Conservation (phyloP, 2,329 filamentous ascomycete genomes). For the Elsinoe batatas region DNA sequence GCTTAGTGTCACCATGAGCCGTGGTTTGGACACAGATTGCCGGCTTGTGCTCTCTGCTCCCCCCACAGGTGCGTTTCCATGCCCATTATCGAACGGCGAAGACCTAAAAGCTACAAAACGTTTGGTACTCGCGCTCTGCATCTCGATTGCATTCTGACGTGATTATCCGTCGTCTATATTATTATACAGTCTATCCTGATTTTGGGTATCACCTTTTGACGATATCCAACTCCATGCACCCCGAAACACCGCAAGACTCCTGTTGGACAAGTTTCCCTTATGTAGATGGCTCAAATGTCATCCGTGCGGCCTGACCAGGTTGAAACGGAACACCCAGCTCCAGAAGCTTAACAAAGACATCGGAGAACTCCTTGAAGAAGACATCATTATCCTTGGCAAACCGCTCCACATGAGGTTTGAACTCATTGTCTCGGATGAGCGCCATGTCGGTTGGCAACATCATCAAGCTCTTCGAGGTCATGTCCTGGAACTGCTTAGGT, state of each 20-base stretch:
- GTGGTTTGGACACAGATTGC: conserved; percentile 1
- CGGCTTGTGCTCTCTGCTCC: background rate
- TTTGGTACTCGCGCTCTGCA: conserved; percentile 4
- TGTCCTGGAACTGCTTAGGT: conserved; percentile 83
- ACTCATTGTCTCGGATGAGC: conserved; percentile 77
- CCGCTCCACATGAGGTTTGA: conserved; percentile 68
- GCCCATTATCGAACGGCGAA: conserved; percentile 14
- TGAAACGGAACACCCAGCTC: conserved; percentile 89
- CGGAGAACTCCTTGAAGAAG: conserved; percentile 90
- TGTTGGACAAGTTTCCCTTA: conserved; percentile 14
- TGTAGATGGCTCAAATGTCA: conserved; percentile 37
- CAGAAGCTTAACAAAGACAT: conserved; percentile 71
- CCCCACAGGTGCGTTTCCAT: conserved; percentile 9
- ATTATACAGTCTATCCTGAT: background rate
- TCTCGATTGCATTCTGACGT: background rate
- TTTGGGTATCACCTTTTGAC: background rate
- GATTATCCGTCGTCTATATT: background rate
- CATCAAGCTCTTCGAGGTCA: conserved; percentile 80
- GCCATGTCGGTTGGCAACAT: conserved; percentile 93
- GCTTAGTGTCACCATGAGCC: background rate
- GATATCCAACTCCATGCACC: background rate
- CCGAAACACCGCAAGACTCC: background rate
- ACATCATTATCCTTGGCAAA: conserved; percentile 84
- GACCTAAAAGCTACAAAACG: conserved; percentile 6
- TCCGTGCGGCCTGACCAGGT: conserved; percentile 36